Evolutionary conservation across 257 asterid species (phyloP), one percentile per base, ranked within the genome.

Genomic region (Nicotiana otophora): DNA sequence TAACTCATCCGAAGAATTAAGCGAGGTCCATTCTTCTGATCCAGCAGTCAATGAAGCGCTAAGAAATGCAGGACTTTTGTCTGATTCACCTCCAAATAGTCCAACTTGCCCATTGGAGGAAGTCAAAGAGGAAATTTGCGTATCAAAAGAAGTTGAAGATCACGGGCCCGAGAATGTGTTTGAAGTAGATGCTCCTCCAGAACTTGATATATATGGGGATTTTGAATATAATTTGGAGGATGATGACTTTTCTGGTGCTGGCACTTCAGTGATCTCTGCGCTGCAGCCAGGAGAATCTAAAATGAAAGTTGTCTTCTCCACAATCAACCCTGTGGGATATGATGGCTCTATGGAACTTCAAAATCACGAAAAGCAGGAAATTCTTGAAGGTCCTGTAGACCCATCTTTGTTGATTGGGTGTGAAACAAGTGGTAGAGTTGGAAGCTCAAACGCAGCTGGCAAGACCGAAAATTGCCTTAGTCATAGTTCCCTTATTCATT

Each of bases 61-160:
- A 81, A 94, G 42, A 90, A 88, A 87, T 31, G 95, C 98, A 19
- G 99, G 99, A 66, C 97, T 95, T 84, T 46, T 92, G 87, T 88
- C 97, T 0, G 99, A 94, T 87, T 90, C 99, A 84, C 99, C 99
- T 86, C 97, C 99, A 82, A 86, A 84, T 80, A 96, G 97, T 88
- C 98, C 99, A 85, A 78, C 69, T 84, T 85, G 84, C 83, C 85
- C 46, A 51, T 61, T 75, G 55, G 92, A 88, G 80, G 92, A 84
- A 51, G 67, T 66, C 26, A 75, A 84, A 34, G 88, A 81, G 81
- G 90, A 84, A 77, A 74, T 36, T 60, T 88, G 83, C 80, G 81
- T 85, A 74, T 83, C 77, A 31, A 88, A 87, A 79, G 85, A 88
- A 69, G 86, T 53, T 16, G 92, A 87, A 61, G 92, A 90, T 39